phyloP scores from a whole-genome alignment of 345 rosid genomes.

The Corchorus capsularis region DNA sequence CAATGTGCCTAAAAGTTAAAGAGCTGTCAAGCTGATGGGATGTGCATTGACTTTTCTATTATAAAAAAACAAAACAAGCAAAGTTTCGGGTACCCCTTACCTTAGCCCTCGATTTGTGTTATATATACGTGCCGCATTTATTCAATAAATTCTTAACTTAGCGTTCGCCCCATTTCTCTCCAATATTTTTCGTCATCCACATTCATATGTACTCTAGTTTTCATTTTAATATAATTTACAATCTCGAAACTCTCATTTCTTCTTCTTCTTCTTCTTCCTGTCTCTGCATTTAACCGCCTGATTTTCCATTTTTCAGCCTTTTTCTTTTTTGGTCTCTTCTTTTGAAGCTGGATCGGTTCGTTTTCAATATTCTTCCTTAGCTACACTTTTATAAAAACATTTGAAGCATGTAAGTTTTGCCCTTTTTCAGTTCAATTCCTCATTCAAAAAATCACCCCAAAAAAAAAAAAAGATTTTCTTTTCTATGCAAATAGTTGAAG shows the following conservation, averaged over 20 bases:
- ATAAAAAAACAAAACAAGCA: no score
- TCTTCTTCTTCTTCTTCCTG: neutral
- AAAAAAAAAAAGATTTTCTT: constrained; percentile 14
- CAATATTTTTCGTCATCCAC: neutral
- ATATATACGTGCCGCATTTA: constrained; percentile 27
- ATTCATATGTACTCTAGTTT: neutral
- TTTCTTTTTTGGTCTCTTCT: neutral
- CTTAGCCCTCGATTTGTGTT: constrained; percentile 28
- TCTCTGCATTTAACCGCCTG: neutral
- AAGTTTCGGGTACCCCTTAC: no score
- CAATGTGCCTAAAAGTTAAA: neutral
- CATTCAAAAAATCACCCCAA: constrained; percentile 6
- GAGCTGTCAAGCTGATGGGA: constrained; percentile 21
- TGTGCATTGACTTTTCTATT: constrained; percentile 36
- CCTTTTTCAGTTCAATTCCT: neutral
- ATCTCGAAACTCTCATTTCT: neutral
- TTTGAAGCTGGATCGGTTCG: constrained; percentile 30
- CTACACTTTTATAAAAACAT: constrained; percentile 27
- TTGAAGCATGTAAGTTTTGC: constrained; percentile 30
- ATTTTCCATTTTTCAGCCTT: neutral
- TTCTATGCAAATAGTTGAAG: constrained; percentile 18
- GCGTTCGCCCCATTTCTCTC: neutral
- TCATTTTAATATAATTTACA: neutral
- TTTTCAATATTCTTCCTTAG: constrained; percentile 25
- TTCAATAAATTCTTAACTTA: neutral